Base-by-base conservation (phyloP, 106 monocot genomes). In the Ottelia alismoides region DNA sequence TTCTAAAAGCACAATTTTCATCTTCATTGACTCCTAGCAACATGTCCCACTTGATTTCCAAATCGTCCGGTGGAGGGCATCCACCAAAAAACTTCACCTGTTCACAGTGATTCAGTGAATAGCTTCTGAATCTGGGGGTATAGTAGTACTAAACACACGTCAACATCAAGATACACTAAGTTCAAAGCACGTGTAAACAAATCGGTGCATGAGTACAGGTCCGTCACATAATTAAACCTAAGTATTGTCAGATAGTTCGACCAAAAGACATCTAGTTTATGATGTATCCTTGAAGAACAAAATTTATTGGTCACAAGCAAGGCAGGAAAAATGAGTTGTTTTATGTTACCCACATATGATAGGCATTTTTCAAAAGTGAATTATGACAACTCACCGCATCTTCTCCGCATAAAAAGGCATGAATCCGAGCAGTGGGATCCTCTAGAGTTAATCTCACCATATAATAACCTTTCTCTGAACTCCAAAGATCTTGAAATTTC, bases 351-450 rank as follows among this genome's bases (percentile, higher is more conserved):
- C 11, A 20, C 45, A 19, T 44, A 45, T 18, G 6, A 25, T 26
- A 25, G 19, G 26, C 26, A 17, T 21, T 19, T 10, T 23, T 27
- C 32, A 19, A 57, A 1, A 1, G 6, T 5, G 2, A 6, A 18
- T 32, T 9, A 23, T 55, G 0, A 53, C 5, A 62, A 29, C 48
- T 66, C 70, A 92, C 92, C 69, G 72, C 75, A 40, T 92, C 76
- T 70, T 83, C 70, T 30, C 56, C 58, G 21, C 2, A 61, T 45
- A 92, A 60, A 21, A 74, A 83, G 14, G 83, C 86, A 64, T 80
- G 74, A 28, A 92, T 64, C 65, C 86, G 82, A n/a, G 86, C 87
- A 28, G 92, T 92, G 22, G 92, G 79, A 65, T 92, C 83, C 51
- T 92, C 92, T 27, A 92, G 51, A 23, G 80, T 92, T 25, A 83